Base-by-base conservation (phyloP, 768 basidiomycete genomes). In the Calocybe indica region DNA sequence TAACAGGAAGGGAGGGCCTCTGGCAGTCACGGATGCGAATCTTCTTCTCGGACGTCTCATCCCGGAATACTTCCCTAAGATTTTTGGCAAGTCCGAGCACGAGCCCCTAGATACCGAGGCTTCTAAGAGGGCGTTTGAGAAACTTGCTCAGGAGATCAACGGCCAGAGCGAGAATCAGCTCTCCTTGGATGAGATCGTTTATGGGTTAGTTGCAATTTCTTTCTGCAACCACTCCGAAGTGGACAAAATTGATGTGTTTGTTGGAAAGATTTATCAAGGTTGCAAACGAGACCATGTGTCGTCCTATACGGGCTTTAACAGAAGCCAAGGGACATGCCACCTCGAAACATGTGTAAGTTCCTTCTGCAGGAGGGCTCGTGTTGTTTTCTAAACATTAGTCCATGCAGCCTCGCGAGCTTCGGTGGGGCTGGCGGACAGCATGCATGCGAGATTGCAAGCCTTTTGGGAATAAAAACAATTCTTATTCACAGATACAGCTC, bases 281-380 rank as follows among this genome's bases (percentile, higher is more conserved):
- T 7, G 93, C 93, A 7, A 96, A 96, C 56, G 94, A 97, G 70
- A 93, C 91, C 0, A 97, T 97, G 93, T 88, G 85, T 53, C 72
- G 94, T 40, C 94, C 94, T 6, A 95, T 97, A 48, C 82, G 94
- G 2, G 83, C 91, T 1, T 64, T 95, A 54, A 96, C 93, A 0
- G 93, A 96, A 63, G 90, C 92, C 1, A 73, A 88, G 38, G 93
- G 93, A 22, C 80, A 90, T 63, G 85, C 89, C 2, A 88, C 88
- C 0, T 76, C 80, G 1, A 83, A 82, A 54, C 93, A 96, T 58
- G 65, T 74, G 78, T 76, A 60, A 9, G 69, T 38, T n/a, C 13
- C n/a, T 41, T 28, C 31, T 22, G 13, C 10, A 9, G 6, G 32
- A 11, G 1, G 22, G 22, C 22, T 22, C 22, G 22, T 22, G 22